Base-by-base conservation (phyloP, 257 asterid species). In the Cruciata laevipes region DNA sequence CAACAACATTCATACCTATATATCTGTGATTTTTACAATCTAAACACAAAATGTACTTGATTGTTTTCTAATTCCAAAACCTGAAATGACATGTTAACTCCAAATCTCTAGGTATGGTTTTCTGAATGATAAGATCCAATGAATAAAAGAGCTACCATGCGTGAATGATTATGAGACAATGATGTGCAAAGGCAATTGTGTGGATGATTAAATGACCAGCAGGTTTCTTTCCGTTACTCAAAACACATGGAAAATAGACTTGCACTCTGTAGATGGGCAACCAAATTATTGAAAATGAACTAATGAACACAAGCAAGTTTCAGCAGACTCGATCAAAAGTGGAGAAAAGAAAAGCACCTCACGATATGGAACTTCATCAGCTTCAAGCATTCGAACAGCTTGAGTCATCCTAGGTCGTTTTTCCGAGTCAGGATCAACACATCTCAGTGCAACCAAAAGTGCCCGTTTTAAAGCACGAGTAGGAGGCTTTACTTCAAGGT, bases 331-430 rank as follows among this genome's bases (percentile, higher is more conserved):
- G 23, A 30, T 25, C 38, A 55, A 12, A 33, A 33, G 44, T 40
- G 31, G 42, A 63, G 14, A 71, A 53, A 31, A 60, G 33, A 65
- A 9, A 51, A 76, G 65, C 58, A 91, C 96, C 97, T 92, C 95
- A 1, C 85, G 91, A 70, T 84, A 51, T 14, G 98, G 94, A 69
- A 78, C 72, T 25, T 92, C 98, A 61, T 92, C 98, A 21, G 89
- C 80, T 66, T 93, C 98, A 57, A 93, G 94, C 98, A 93, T 93
- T 58, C 84, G 83, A 55, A 82, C 97, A 49, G 83, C 95, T 61
- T 88, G 98, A 62, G 90, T 93, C 98, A 93, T 93, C 79, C 78
- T 85, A 66, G 98, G 98, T 1, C 98, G 89, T 70, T 85, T 92
- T 77, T 84, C 93, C 13, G 97, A 89, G 75, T 92, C 97, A 7